A percentile compares a stretch with the other conserved stretches of the same genome.
phyloP scores from a whole-genome alignment of 257 asterid species.

The Capsicum pubescens region DNA sequence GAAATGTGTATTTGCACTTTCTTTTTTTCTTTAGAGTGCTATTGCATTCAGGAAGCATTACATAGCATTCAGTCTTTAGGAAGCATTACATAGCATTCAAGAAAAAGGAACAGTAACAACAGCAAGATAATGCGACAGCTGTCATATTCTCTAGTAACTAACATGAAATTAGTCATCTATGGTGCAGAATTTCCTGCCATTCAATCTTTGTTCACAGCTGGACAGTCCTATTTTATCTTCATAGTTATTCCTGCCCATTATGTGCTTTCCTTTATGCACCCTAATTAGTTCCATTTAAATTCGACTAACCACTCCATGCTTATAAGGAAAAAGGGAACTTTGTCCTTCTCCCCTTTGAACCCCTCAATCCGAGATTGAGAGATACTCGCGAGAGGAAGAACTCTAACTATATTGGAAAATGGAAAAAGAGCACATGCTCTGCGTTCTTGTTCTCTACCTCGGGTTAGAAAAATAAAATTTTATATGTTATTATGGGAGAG shows the following conservation, averaged over 20 bases:
- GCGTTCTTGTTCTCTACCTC: too few relatives aligned
- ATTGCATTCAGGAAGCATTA: too few relatives aligned
- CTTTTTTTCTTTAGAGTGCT: too few relatives aligned
- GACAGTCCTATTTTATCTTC: conserved; percentile 4
- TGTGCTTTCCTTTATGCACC: not conserved
- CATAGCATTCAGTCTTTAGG: too few relatives aligned
- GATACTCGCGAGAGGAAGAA: not conserved
- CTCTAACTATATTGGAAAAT: not conserved
- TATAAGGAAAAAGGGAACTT: not conserved
- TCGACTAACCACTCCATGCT: not conserved
- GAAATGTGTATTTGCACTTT: too few relatives aligned
- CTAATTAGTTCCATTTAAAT: not conserved
- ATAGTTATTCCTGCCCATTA: not conserved
- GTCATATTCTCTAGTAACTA: conserved; percentile 1
- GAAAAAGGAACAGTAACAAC: too few relatives aligned
- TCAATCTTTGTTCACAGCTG: not conserved
- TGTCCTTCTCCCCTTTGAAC: not conserved
- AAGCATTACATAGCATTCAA: too few relatives aligned
- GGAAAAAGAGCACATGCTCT: not conserved
- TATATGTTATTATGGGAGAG: not conserved
- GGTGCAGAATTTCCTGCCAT: not conserved
- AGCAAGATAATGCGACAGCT: too few relatives aligned
- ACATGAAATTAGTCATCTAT: not conserved
- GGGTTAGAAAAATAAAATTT: too few relatives aligned
- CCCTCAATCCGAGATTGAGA: not conserved